A percentile compares a stretch with the other conserved stretches of the same genome.
phyloP scores from a whole-genome alignment of 345 rosid species.

The Kandelia obovata region DNA sequence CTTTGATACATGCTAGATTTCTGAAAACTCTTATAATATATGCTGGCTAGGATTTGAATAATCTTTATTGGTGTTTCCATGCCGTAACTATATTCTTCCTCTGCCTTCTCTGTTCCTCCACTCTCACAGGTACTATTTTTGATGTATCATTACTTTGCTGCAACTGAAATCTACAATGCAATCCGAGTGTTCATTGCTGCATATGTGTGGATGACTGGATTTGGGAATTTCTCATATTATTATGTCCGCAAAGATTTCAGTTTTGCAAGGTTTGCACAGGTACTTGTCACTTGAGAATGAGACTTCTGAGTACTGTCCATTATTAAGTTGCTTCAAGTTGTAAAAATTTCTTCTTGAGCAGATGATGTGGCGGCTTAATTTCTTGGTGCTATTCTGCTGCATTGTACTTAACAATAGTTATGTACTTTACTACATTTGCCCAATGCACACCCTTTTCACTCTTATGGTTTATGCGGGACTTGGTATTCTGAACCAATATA shows the following conservation, averaged over 20 bases:
- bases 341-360: conserved; percentile 35
- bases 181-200: conserved; percentile 92
- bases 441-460: conserved; percentile 99
- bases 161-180: conserved; percentile 87
- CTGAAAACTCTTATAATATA: background rate
- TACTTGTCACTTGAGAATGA: conserved; percentile 23
- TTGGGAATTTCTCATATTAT: conserved; percentile 97
- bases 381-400: conserved; percentile 84
- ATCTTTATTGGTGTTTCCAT: conserved; percentile 1
- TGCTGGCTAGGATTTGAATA: conserved; percentile 15
- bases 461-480: conserved; percentile 97
- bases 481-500: conserved; percentile 84
- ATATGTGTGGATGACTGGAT: conserved; percentile 99
- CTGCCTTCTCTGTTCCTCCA: background rate
- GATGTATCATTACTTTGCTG: conserved; percentile 99
- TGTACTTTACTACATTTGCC: conserved; percentile 92
- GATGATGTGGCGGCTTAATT: conserved; percentile 99
- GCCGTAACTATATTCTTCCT: background rate
- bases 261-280: conserved; percentile 95
- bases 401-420: conserved; percentile 83
- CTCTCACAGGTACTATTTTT: conserved; percentile 82
- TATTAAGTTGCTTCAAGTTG: conserved; percentile 21
- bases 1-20: background rate
- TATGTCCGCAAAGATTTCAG: conserved; percentile 97
- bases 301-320: conserved; percentile 6